These are phyloP conservation scores for Allomyces macrogynus DNA, from an alignment of 192 early-diverging fungal species.

Conservation along the genomic window DNA sequence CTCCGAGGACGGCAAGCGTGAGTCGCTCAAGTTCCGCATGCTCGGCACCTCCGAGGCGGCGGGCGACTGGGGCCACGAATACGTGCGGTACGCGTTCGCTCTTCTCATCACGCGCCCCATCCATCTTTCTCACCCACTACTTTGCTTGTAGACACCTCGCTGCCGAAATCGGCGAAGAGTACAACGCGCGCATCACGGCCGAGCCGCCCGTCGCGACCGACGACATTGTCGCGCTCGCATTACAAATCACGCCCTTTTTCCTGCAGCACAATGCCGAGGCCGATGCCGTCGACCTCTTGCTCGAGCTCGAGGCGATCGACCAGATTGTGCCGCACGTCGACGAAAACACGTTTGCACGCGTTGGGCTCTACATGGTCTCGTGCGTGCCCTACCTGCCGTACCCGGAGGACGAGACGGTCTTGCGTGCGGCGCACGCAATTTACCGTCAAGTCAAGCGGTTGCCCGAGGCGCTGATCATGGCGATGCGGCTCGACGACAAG, in stretches of 20 bases:
- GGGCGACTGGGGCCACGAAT: slow-evolving; percentile 97
- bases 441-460: slow-evolving; percentile 66
- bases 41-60: slow-evolving; percentile 49
- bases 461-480: slow-evolving; percentile 64
- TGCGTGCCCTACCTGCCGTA: slow-evolving; percentile 54
- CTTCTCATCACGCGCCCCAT: too few species aligned
- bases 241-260: slow-evolving; percentile 83
- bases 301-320: slow-evolving; percentile 72
- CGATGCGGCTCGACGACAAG: slow-evolving; percentile 63
- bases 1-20: slow-evolving; percentile 62
- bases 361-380: slow-evolving; percentile 87
- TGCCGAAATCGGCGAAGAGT: slow-evolving; percentile 76
- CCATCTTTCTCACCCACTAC: too few species aligned
- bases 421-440: slow-evolving; percentile 72
- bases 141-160: slow-evolving; percentile 47
- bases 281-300: slow-evolving; percentile 87
- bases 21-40: slow-evolving; percentile 68
- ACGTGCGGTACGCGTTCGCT: slow-evolving; percentile 45
- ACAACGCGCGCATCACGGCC: slow-evolving; percentile 36
- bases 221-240: slow-evolving; percentile 47
- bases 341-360: slow-evolving; percentile 78
- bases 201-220: slow-evolving; percentile 32
- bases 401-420: slow-evolving; percentile 70
- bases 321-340: slow-evolving; percentile 64
- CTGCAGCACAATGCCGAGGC: slow-evolving; percentile 94